Evolutionary conservation across 2,329 filamentous ascomycete species (phyloP).

Genomic region (Talaromyces sp.): DNA sequence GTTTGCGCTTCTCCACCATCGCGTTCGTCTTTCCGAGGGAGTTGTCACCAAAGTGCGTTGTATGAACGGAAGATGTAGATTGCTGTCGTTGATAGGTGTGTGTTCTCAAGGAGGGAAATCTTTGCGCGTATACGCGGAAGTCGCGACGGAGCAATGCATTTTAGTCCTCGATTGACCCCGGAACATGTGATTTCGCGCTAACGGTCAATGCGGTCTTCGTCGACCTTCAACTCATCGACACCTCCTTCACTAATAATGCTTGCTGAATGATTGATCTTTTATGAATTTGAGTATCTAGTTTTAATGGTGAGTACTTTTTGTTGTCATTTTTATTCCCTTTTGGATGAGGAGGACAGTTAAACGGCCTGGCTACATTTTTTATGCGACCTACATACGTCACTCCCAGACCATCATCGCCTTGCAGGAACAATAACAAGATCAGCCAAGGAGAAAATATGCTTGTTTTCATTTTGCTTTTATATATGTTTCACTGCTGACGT

Average conservation of each 20-base stretch:
- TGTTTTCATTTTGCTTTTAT: not conserved
- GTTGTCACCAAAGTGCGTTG: not conserved
- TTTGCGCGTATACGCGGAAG: not conserved
- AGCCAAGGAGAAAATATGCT: not conserved
- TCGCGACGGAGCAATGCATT: not conserved
- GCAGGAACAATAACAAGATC: not conserved
- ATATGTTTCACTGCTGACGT: not conserved
- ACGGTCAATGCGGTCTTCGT: not conserved
- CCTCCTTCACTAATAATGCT: not conserved
- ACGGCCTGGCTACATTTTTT: not conserved
- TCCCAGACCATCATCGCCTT: not conserved
- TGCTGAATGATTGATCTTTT: not conserved
- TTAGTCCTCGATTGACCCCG: not conserved
- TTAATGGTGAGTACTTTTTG: not conserved
- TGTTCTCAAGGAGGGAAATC: not conserved
- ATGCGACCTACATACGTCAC: not conserved
- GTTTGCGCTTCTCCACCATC: conserved; percentile 41
- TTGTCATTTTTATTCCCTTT: not conserved
- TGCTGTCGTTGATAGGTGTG: not conserved
- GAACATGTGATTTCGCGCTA: not conserved
- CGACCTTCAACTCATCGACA: not conserved
- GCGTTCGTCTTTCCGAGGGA: not conserved
- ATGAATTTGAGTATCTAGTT: not conserved
- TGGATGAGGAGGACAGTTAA: not conserved
- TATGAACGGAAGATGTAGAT: not conserved